Evolutionary conservation across 1,284 basidiomycete genomes (phyloP), one percentile per base, ranked within the genome.

Genomic region (Earliella scabrosa): DNA sequence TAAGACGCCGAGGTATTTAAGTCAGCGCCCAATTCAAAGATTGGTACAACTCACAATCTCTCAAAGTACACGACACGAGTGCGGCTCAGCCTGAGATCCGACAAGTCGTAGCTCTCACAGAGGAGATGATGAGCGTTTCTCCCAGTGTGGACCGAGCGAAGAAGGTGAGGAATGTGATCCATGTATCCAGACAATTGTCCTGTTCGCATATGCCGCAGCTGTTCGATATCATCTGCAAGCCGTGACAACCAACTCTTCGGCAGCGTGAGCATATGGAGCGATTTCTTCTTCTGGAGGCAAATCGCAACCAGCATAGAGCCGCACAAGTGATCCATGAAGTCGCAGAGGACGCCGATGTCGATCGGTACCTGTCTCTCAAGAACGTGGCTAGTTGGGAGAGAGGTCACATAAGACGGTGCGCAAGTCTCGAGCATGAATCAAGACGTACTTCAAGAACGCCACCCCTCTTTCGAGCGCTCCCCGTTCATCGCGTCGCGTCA

Each of bases 211-310:
- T 38, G 10, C 2, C 16, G 9, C 16, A 56, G 27, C 1, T n/a
- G 24, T 1, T 45, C 26, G 1, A 44, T 16, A 13, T 40, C 45
- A 3, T 41, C 34, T 3, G 71, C 57, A 2, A 73, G 63, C 3
- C 63, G 64, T 4, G 71, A 50, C 11, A 82, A 54, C 81, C 81
- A 85, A 47, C 74, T 77, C n/a, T 74, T 73, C 0, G 82, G 82
- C 26, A 85, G 70, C 2, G 76, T 76, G 14, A 80, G 60, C 11
- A 74, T 71, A 48, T 84, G 77, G 0, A 82, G 64, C 13, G 63
- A 66, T 0, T 55, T 60, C 20, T 18, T 61, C 16, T 16, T 18
- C 20, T 66, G 58, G 29, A 69, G 52, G 16, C 67, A 69, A 48
- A 62, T 64, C 2, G 75, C 64, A 0, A 83, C 47, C 6, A 77